These are phyloP conservation scores for Rhizopogon salebrosus DNA, from an alignment of 768 basidiomycete species.

Conservation along the genomic window DNA sequence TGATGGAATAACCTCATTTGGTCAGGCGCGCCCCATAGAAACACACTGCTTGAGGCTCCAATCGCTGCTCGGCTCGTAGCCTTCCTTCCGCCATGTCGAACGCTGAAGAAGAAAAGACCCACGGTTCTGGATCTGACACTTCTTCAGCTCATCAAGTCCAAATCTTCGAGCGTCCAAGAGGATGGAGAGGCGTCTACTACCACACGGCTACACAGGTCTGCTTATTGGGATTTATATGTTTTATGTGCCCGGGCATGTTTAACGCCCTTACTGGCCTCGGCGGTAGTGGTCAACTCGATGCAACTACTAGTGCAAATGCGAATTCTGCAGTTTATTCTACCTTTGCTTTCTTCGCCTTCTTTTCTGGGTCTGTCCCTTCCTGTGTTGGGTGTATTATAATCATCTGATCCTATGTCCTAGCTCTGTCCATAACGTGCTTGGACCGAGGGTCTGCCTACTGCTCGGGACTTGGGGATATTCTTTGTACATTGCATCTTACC, in stretches of 20 bases:
- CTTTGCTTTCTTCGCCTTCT: slow-evolving; percentile 59
- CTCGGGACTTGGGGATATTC: slow-evolving; percentile 75
- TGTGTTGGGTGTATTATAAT: background rate
- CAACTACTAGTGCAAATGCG: slow-evolving; percentile 62
- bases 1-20: background rate
- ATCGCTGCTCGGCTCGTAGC: background rate
- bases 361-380: slow-evolving; percentile 54
- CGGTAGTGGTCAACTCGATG: slow-evolving; percentile 68
- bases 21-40: background rate
- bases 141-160: slow-evolving; percentile 8
- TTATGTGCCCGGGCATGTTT: slow-evolving; percentile 66
- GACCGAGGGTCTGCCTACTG: slow-evolving; percentile 67
- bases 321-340: slow-evolving; percentile 64
- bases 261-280: slow-evolving; percentile 79
- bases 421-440: slow-evolving; percentile 76
- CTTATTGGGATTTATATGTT: slow-evolving; percentile 64
- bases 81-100: background rate
- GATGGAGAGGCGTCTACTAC: slow-evolving; percentile 52
- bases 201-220: slow-evolving; percentile 40
- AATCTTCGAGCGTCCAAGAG: slow-evolving; percentile 43
- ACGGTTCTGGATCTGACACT: background rate
- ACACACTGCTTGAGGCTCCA: background rate
- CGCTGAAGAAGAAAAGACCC: slow-evolving; percentile 4
- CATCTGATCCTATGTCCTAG: slow-evolving; percentile 27
- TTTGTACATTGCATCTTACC: slow-evolving; percentile 67